phyloP scores from a whole-genome alignment of 208 protist genomes.

The Crithidia fasciculata region DNA sequence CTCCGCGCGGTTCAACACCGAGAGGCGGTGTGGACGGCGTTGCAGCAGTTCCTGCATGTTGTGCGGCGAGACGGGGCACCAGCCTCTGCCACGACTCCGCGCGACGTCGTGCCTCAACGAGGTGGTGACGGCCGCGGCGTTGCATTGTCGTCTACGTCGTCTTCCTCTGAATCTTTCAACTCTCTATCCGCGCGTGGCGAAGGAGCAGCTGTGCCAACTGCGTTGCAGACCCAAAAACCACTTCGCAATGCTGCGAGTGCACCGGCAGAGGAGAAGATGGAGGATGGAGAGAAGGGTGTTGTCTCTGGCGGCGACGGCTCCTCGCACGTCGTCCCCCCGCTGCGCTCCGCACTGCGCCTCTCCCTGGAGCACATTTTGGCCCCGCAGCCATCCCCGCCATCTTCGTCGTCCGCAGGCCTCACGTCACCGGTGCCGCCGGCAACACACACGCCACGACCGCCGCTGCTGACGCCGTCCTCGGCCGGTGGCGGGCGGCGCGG shows the following conservation, averaged over 20 bases:
- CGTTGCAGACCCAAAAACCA: too few species aligned
- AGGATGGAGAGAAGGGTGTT: too few species aligned
- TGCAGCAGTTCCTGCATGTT: conserved; percentile 26
- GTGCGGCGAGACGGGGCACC: conserved; percentile 12
- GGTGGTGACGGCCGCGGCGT: too few species aligned
- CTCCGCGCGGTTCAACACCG: conserved; percentile 26
- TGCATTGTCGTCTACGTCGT: too few species aligned
- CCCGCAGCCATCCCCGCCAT: not conserved
- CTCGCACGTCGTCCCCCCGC: not conserved
- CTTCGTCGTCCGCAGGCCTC: not conserved
- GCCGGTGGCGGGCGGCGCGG: not conserved
- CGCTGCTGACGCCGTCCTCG: conserved; percentile 7
- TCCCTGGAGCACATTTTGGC: conserved; percentile 8
- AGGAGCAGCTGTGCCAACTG: too few species aligned
- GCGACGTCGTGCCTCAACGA: not conserved
- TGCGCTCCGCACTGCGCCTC: conserved; percentile 2
- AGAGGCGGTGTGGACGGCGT: conserved; percentile 34
- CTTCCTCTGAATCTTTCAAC: too few species aligned
- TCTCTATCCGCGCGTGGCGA: too few species aligned
- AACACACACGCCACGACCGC: conserved; percentile 12
- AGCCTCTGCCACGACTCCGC: not conserved
- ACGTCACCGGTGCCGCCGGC: not conserved
- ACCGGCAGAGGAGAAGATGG: too few species aligned
- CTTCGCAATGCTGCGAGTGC: too few species aligned
- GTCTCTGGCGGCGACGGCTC: too few species aligned